phyloP scores from a whole-genome alignment of 2,329 filamentous ascomycete species.

The Alternaria atra region DNA sequence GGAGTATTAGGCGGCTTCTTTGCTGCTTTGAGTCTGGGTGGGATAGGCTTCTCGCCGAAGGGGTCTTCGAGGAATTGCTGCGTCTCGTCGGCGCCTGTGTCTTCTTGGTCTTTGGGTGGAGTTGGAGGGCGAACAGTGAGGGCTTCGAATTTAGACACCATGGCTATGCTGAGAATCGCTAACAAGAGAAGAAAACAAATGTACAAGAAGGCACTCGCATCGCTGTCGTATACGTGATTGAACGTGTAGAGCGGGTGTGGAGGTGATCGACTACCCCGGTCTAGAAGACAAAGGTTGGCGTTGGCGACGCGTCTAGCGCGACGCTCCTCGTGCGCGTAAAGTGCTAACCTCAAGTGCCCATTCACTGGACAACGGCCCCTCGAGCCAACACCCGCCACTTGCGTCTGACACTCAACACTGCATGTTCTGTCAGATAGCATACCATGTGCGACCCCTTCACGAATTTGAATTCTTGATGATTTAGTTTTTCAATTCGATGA shows the following conservation, averaged over 20 bases:
- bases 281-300: slow-evolving; percentile 22
- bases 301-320: slow-evolving; percentile 27
- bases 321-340: slow-evolving; percentile 25
- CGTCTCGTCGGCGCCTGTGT: slow-evolving; percentile 49
- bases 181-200: slow-evolving; percentile 32
- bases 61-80: slow-evolving; percentile 55
- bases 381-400: slow-evolving; percentile 5
- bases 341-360: slow-evolving; percentile 15
- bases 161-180: slow-evolving; percentile 48
- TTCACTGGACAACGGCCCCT: slow-evolving; percentile 20
- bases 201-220: slow-evolving; percentile 35
- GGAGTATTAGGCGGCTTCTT: slow-evolving; percentile 47
- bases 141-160: slow-evolving; percentile 55
- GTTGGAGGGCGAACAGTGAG: slow-evolving; percentile 64
- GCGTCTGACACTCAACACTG: not conserved
- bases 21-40: slow-evolving; percentile 30
- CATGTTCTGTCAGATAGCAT: no score
- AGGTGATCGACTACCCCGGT: slow-evolving; percentile 23
- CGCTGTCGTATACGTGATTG: slow-evolving; percentile 24
- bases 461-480: no score
- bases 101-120: slow-evolving; percentile 60
- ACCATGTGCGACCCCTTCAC: no score
- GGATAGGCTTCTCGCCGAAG: slow-evolving; percentile 46
- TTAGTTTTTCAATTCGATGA: no score
- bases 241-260: slow-evolving; percentile 20